Percentiles rank a stretch among this genome's conserved stretches.
phyloP scores from a whole-genome alignment of 441 rosid species.

The Hura crepitans region DNA sequence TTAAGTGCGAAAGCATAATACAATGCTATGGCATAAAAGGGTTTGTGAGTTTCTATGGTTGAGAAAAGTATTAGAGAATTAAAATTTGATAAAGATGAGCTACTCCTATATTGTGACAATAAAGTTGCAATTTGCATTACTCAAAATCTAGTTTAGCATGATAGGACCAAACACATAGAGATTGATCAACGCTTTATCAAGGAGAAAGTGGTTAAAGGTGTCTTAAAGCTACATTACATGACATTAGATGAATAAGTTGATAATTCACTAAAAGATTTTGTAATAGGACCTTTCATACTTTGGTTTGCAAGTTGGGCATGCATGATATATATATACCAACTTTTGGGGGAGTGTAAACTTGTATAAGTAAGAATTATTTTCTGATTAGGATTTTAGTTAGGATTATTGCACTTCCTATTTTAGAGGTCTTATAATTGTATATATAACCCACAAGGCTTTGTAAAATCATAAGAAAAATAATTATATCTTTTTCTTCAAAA shows the following conservation, averaged over 20 bases:
- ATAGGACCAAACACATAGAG: background rate
- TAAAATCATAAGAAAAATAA: too few species aligned
- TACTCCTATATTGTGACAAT: background rate
- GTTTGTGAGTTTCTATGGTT: too few species aligned
- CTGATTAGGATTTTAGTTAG: too few species aligned
- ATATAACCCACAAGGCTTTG: too few species aligned
- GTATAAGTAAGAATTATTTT: background rate
- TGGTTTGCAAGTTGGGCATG: constrained; percentile 9
- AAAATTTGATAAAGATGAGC: too few species aligned
- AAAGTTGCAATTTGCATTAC: background rate
- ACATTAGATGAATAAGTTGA: background rate
- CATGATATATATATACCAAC: constrained; percentile 1
- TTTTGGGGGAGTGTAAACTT: background rate
- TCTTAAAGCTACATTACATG: background rate
- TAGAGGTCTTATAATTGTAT: too few species aligned
- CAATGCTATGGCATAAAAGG: too few species aligned
- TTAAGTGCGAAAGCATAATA: too few species aligned
- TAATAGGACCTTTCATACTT: background rate
- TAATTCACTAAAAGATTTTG: background rate
- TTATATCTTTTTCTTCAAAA: too few species aligned
- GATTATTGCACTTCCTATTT: too few species aligned
- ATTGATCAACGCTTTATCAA: background rate
- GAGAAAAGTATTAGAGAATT: too few species aligned
- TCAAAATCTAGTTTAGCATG: background rate
- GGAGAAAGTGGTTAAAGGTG: background rate